Evolutionary conservation across 2,329 filamentous ascomycete genomes (phyloP).

Genomic region (Scopulariopsis brevicaulis): DNA sequence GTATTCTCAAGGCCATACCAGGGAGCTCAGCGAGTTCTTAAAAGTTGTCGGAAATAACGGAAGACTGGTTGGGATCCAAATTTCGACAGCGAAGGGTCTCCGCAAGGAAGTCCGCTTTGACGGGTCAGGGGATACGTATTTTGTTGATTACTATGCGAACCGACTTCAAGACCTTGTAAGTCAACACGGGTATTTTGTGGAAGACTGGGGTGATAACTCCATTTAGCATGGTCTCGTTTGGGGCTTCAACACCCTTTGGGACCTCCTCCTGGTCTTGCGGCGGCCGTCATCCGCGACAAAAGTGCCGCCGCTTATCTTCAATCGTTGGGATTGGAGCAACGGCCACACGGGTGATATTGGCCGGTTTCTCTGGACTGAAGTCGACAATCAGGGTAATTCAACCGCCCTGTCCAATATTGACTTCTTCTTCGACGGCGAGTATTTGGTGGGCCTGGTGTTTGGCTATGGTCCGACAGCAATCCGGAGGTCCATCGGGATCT

Average conservation of each 20-base stretch:
- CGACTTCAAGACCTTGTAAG: neutral
- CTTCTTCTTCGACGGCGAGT: no score
- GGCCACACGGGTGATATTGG: neutral
- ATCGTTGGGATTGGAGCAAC: neutral
- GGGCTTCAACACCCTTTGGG: neutral
- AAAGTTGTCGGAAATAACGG: neutral
- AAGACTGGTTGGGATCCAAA: neutral
- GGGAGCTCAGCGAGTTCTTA: neutral
- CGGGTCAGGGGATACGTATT: neutral
- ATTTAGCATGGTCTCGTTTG: neutral
- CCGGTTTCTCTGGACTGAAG: neutral
- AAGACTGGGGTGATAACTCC: neutral
- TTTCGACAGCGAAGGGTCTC: neutral
- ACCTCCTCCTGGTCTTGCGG: neutral
- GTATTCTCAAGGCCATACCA: no score
- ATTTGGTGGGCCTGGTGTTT: no score
- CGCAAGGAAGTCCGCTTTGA: neutral
- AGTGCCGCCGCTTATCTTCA: neutral
- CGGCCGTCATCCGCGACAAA: neutral
- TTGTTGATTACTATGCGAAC: neutral
- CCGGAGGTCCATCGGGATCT: no score
- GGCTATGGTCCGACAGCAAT: no score
- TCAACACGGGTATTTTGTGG: neutral
- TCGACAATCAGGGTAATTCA: neutral
- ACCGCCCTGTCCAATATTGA: no score